A percentile compares a stretch with the other conserved stretches of the same genome.
Conservation (phyloP, 1,284 basidiomycete genomes). For the Sporisorium exsertum region DNA sequence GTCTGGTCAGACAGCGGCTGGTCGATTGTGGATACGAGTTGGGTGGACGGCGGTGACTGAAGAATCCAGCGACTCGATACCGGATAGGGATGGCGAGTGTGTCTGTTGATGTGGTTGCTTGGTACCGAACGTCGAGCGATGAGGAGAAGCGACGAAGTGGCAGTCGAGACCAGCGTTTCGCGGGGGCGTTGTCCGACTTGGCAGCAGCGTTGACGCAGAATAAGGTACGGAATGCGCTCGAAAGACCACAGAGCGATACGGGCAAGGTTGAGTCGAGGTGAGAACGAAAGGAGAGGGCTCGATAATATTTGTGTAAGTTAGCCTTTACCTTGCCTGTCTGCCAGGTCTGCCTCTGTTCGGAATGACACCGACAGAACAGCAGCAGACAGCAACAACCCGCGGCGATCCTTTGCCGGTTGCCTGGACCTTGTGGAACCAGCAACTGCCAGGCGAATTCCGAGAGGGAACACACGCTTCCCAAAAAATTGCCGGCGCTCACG, state of each 20-base stretch:
- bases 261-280: constrained; percentile 1
- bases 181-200: constrained; percentile 7
- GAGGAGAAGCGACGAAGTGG: background rate
- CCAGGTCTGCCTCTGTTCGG: background rate
- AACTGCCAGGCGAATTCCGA: constrained; percentile 12
- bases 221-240: background rate
- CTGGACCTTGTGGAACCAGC: too few species aligned
- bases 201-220: background rate
- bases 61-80: background rate
- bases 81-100: background rate
- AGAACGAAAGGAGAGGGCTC: background rate
- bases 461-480: background rate
- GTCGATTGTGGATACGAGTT: background rate
- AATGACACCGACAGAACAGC: background rate
- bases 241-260: background rate
- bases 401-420: constrained; percentile 14
- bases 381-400: background rate
- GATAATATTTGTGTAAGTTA: background rate
- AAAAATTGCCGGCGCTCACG: background rate
- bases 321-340: background rate
- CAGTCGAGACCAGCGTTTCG: background rate
- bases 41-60: constrained; percentile 11
- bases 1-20: background rate
- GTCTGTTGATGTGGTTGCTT: constrained; percentile 3
- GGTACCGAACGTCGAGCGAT: constrained; percentile 1